Evolutionary conservation across 371 early-diverging fungal species (phyloP), one percentile per base, ranked within the genome.

Genomic region (Rhizopus sp.): DNA sequence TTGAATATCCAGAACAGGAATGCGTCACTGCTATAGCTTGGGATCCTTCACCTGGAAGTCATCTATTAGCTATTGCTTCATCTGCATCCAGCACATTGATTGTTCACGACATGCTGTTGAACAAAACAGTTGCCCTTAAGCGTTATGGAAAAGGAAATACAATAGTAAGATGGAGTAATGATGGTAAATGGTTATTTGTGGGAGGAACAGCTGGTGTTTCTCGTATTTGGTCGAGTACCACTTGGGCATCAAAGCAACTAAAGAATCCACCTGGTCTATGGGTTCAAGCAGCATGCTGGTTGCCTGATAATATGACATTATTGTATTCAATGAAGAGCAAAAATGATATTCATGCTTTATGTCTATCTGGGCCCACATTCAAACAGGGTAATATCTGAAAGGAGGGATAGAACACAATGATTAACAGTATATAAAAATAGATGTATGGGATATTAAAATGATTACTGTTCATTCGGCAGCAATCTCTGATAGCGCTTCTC

Each of bases 231-330:
- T 60, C 76, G 47, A 80, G 75, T 9, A 46, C 57, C 38, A 55
- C 55, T n/a, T 80, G 79, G 79, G 50, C 62, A 33, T 62, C 53
- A 5, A 63, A 52, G 30, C 58, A 65, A 5, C 46, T 75, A 8
- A 50, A 38, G 4, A 73, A 73, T 45, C 73, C 78, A 40, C 62
- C 78, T 16, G 78, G 78, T 33, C 53, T 75, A 30, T 73, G 70
- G 65, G 70, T 78, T 7, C 61, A 75, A 69, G 52, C 72, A 51
- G 78, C 78, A 7, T 78, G 78, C 53, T 78, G 78, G 78, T 54
- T 71, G 31, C 72, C 75, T 16, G 72, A 78, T 53, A 75, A 68
- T 23, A 46, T 48, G 31, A 73, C 60, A 12, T 30, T 78, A 13
- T 62, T 73, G 13, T 70, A 71, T 55, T 70, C 73, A 5, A 75